phyloP scores from a whole-genome alignment of 495 filamentous ascomycete species.

The Neurospora sp. region DNA sequence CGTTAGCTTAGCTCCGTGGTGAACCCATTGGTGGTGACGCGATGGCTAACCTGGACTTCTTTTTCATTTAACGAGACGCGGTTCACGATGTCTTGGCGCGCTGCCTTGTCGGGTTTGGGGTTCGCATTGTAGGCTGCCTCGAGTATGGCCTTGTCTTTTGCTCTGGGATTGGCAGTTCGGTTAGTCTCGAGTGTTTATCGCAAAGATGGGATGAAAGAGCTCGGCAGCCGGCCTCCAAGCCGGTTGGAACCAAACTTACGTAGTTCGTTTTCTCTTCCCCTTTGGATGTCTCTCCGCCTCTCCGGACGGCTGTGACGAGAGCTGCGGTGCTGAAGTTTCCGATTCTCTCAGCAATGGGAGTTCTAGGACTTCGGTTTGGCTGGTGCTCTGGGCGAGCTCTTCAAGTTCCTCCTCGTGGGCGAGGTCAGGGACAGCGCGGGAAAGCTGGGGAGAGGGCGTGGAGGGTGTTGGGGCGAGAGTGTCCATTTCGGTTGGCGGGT shows the following conservation, averaged over 20 bases:
- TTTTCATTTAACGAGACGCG: conserved; percentile 89
- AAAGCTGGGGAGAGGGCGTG: background rate
- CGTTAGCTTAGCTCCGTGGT: conserved; percentile 1
- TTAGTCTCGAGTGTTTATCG: conserved; percentile 3
- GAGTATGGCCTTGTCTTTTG: conserved; percentile 82
- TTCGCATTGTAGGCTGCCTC: conserved; percentile 80
- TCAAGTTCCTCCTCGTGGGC: background rate
- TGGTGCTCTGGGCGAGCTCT: background rate
- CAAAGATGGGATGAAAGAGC: background rate
- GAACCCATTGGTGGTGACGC: conserved; percentile 1
- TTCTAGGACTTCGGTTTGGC: background rate
- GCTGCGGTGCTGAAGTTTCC: background rate
- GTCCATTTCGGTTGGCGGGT: background rate
- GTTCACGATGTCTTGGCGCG: conserved; percentile 71
- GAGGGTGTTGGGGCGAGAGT: background rate
- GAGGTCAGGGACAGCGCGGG: background rate
- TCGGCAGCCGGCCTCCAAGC: background rate
- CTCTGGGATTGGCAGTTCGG: conserved; percentile 35
- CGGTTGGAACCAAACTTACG: conserved; percentile 26
- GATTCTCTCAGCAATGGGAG: background rate
- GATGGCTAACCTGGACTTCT: conserved; percentile 77
- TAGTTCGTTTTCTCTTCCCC: conserved; percentile 46
- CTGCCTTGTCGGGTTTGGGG: conserved; percentile 85
- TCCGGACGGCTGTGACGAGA: conserved; percentile 1
- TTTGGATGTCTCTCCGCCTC: conserved; percentile 29